Evolutionary conservation across 768 basidiomycete species (phyloP).

Genomic region (Amanita subjunquillea): DNA sequence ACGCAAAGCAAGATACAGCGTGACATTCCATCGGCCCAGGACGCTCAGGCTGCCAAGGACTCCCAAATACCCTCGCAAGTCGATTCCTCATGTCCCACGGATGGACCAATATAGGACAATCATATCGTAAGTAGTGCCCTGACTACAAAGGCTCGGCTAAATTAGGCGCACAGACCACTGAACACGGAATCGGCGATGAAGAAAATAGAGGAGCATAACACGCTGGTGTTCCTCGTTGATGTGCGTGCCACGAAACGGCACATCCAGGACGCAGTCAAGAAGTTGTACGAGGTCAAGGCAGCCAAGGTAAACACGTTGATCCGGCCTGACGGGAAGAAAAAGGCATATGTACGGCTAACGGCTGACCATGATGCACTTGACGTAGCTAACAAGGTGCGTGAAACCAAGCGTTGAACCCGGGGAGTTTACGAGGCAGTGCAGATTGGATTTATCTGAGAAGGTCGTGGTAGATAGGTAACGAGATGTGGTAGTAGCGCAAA

Average conservation of each 20-base stretch:
- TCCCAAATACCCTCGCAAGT: slow-evolving; percentile 94
- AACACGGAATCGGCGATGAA: slow-evolving; percentile 99
- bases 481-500: background rate
- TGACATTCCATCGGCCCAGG: slow-evolving; percentile 95
- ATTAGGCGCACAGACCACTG: slow-evolving; percentile 42
- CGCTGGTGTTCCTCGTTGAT: slow-evolving; percentile 96
- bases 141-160: background rate
- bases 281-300: slow-evolving; percentile 94
- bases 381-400: slow-evolving; percentile 86
- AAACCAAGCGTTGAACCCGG: background rate
- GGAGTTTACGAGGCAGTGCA: slow-evolving; percentile 17
- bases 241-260: slow-evolving; percentile 95
- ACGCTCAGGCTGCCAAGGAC: slow-evolving; percentile 76
- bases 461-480: background rate
- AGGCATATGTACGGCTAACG: slow-evolving; percentile 94
- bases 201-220: slow-evolving; percentile 99
- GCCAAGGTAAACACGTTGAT: slow-evolving; percentile 98
- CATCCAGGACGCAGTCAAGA: slow-evolving; percentile 99
- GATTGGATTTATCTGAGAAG: slow-evolving; percentile 87
- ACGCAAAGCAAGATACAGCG: slow-evolving; percentile 77
- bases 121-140: slow-evolving; percentile 52
- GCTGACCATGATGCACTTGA: slow-evolving; percentile 95
- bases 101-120: slow-evolving; percentile 98
- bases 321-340: slow-evolving; percentile 98
- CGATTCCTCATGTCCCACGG: slow-evolving; percentile 80